Evolutionary conservation across 1,284 basidiomycete species (phyloP), one percentile per base, ranked within the genome.

Genomic region (Microbotryomycetes sp.): DNA sequence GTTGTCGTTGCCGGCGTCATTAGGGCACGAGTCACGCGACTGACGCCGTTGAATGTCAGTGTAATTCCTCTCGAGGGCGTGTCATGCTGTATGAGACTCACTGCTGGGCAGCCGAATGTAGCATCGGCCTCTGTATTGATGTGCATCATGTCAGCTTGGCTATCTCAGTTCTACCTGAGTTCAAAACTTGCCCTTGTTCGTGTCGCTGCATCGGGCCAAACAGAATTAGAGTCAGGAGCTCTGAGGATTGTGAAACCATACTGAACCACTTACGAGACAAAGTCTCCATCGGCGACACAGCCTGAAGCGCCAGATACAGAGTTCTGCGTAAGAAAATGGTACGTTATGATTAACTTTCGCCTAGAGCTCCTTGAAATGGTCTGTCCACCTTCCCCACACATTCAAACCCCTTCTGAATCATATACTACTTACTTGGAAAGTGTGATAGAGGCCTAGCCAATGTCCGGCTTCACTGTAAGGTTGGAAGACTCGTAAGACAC

Each of bases 391-490:
- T n/a, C n/a, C 81, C 42, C 63, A 69, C 70, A 84, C 82, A 19
- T 82, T 82, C 19, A 75, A 58, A 42, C 76, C 77, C 36, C 64
- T 66, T n/a, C n/a, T n/a, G n/a, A n/a, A n/a, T n/a, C n/a, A n/a
- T n/a, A n/a, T n/a, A 76, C 81, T 83, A 5, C 82, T 81, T 30
- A 81, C 82, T 69, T 83, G 80, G 77, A 83, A 84, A 36, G 82
- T 81, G 71, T 84, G 82, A 74, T 81, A 82, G 45, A 83, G 76
- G 36, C 82, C 82, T 66, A 82, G 51, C 70, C 70, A 72, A 47
- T 69, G 64, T 30, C n/a, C n/a, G n/a, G n/a, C n/a, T n/a, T n/a
- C n/a, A n/a, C n/a, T n/a, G n/a, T n/a, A n/a, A 30, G 42, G 6
- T 26, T 36, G 12, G 55, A 49, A n/a, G 28, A 42, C 36, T 42